These are phyloP conservation scores for Annulohypoxylon bovei DNA, from an alignment of 495 filamentous ascomycete species.

Conservation along the genomic window DNA sequence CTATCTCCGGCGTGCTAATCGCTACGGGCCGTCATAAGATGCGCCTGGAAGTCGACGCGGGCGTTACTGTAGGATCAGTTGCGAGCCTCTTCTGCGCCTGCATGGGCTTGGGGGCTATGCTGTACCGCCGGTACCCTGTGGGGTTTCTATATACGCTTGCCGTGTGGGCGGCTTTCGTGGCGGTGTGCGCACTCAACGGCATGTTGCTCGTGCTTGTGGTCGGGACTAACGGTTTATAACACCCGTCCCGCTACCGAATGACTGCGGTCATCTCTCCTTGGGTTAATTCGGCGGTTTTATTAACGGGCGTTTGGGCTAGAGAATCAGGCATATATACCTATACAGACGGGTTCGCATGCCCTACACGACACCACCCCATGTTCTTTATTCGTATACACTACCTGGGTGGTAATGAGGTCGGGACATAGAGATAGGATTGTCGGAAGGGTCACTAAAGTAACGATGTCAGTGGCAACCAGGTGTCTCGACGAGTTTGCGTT, in stretches of 20 bases:
- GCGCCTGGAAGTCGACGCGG: constrained; percentile 66
- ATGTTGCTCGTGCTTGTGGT: constrained; percentile 60
- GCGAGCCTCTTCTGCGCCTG: constrained; percentile 64
- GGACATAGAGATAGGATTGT: constrained; percentile 1
- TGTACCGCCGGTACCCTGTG: constrained; percentile 55
- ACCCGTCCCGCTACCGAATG: background rate
- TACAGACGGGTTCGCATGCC: constrained; percentile 25
- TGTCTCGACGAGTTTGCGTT: background rate
- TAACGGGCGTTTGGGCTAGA: constrained; percentile 12
- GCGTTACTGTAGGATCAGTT: constrained; percentile 67
- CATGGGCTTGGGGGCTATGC: constrained; percentile 60
- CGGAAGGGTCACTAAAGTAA: background rate
- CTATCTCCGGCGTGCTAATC: constrained; percentile 63
- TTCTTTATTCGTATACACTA: background rate
- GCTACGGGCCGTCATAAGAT: constrained; percentile 63
- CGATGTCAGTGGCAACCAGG: background rate
- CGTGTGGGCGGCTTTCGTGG: constrained; percentile 57
- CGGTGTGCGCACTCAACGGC: constrained; percentile 60
- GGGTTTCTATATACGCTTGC: constrained; percentile 53
- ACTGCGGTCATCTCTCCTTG: background rate
- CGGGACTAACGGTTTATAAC: constrained; percentile 50
- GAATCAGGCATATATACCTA: background rate
- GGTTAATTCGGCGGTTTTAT: background rate
- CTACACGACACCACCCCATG: background rate
- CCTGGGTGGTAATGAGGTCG: background rate